Conservation (phyloP, 768 basidiomycete species). For the Suillus discolor region DNA sequence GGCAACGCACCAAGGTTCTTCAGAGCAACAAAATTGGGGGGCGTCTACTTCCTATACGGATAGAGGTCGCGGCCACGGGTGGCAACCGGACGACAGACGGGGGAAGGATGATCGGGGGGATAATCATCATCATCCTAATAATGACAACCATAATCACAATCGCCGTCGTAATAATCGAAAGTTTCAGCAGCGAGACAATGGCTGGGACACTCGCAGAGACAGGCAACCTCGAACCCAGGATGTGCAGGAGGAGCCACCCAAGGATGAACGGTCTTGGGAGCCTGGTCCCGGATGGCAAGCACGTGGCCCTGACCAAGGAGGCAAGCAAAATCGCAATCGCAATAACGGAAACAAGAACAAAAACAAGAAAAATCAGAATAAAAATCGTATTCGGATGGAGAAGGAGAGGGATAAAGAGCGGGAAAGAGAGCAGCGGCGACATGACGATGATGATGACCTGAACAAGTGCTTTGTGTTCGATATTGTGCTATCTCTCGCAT, state of each 20-base stretch:
- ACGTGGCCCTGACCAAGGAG: conserved; percentile 35
- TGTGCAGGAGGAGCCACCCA: conserved; percentile 17
- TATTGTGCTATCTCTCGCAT: conserved; percentile 11
- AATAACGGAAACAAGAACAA: conserved; percentile 41
- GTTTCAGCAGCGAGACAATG: conserved; percentile 36
- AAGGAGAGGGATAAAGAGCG: conserved; percentile 30
- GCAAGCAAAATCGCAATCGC: conserved; percentile 40
- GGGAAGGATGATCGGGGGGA: conserved; percentile 41
- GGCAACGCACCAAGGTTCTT: conserved; percentile 42
- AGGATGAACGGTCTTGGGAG: conserved; percentile 69
- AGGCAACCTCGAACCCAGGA: conserved; percentile 31
- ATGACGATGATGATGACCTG: conserved; percentile 60
- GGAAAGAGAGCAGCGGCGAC: conserved; percentile 46
- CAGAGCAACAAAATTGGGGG: conserved; percentile 47
- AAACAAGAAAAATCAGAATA: conserved; percentile 37
- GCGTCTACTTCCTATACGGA: conserved; percentile 45
- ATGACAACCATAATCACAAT: conserved; percentile 35
- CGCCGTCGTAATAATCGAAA: conserved; percentile 26
- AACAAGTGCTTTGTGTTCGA: conserved; percentile 60
- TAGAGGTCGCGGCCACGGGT: conserved; percentile 44
- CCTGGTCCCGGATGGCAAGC: conserved; percentile 71
- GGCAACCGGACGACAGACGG: conserved; percentile 45
- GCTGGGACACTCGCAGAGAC: conserved; percentile 55
- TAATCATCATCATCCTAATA: conserved; percentile 12
- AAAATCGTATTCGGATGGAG: conserved; percentile 35